phyloP scores from a whole-genome alignment of 306 rosid species.

The Cercis canadensis region DNA sequence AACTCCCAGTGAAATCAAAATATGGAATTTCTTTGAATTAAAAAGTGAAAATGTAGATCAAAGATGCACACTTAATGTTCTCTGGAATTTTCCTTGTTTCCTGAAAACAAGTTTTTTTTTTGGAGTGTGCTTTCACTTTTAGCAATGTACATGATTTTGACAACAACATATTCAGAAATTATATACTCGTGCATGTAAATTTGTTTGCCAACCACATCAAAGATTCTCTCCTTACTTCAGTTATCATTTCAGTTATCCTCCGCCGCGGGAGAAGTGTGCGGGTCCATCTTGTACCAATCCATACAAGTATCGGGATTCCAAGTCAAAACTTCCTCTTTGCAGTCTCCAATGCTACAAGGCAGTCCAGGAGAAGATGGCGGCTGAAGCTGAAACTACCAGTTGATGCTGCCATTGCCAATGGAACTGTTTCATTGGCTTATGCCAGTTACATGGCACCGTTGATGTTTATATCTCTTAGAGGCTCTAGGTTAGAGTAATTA shows the following conservation, averaged over 20 bases:
- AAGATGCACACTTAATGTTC: not conserved
- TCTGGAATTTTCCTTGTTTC: constrained; percentile 5
- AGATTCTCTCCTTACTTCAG: constrained; percentile 26
- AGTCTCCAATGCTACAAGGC: constrained; percentile 91
- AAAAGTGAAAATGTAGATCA: not conserved
- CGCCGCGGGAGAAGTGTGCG: constrained; percentile 81
- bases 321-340: constrained; percentile 88
- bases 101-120: not conserved
- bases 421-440: constrained; percentile 17
- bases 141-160: constrained; percentile 35
- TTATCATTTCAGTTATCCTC: constrained; percentile 81
- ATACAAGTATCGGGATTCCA: constrained; percentile 87
- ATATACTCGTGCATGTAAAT: constrained; percentile 15
- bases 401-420: constrained; percentile 39
- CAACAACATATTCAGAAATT: constrained; percentile 4
- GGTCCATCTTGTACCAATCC: constrained; percentile 83
- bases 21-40: constrained; percentile 2
- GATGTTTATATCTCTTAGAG: constrained; percentile 30
- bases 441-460: constrained; percentile 31
- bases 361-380: constrained; percentile 47
- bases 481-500: constrained; percentile 27
- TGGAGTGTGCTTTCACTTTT: constrained; percentile 20
- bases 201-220: constrained; percentile 23
- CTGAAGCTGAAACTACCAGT: constrained; percentile 43
- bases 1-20: not conserved